Base-by-base conservation (phyloP, 345 rosid genomes). In the Hibiscus trionum region DNA sequence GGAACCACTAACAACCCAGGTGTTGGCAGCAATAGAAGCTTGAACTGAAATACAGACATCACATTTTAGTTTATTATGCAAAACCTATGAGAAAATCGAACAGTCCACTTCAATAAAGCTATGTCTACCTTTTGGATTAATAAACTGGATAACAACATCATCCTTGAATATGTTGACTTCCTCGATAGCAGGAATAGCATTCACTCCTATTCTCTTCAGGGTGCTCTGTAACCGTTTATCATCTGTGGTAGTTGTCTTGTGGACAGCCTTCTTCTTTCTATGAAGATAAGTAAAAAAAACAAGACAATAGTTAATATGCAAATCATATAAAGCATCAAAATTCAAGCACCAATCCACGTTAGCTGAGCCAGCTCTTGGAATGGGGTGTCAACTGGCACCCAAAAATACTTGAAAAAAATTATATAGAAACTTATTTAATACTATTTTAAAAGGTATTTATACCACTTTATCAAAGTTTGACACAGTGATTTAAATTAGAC, bases 211-310 rank as follows among this genome's bases (percentile, higher is more conserved):
- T 77, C 98, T 92, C 85, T 95, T 95, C 50, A 95, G 70, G 19
- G 99, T 95, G 85, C 97, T 92, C 76, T 92, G 99, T n/a, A 95
- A 96, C 83, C 86, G 89, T 78, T 95, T 95, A 81, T 95, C 99
- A 69, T 95, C 99, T 1, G 97, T 95, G 66, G 96, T 95, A 50
- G 93, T 95, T 4, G 99, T 88, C 87, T 92, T 95, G 84, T 95
- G 99, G 16, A 95, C 90, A 11, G 99, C 99, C 88, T 95, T 95
- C 93, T 95, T 90, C 98, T 95, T 95, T 78, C 99, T 95, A 72
- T 58, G 66, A 42, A 4, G 11, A 55, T 3, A 53, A 9, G 15
- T 24, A 1, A 26, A 61, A 21, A 76, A 21, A 56, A 65, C 17
- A 68, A 63, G 24, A 63, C 4, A 37, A 73, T 12, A 26, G 17